A percentile compares a stretch with the other conserved stretches of the same genome.
Evolutionary conservation across 495 filamentous ascomycete genomes (phyloP).

Genomic region (Xylaria intraflava): DNA sequence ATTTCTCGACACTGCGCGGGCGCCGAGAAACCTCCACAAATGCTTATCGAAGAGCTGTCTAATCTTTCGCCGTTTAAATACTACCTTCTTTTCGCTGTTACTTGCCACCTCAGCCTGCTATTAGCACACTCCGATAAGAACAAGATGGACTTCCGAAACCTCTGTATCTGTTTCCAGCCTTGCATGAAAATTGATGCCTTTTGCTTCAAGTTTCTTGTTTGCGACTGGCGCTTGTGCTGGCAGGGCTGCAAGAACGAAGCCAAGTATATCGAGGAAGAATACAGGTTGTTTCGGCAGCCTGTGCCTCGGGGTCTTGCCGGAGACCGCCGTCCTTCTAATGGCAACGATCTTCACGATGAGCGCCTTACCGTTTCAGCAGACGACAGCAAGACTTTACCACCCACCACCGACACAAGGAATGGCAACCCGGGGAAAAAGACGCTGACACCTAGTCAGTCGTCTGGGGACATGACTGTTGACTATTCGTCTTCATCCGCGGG

Average conservation of each 20-base stretch:
- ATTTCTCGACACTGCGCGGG: slow-evolving; percentile 67
- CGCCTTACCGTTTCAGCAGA: slow-evolving; percentile 60
- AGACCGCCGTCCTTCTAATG: slow-evolving; percentile 11
- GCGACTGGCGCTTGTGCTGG: slow-evolving; percentile 91
- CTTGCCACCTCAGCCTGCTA: slow-evolving; percentile 82
- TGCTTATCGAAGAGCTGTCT: slow-evolving; percentile 83
- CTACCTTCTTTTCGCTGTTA: slow-evolving; percentile 92
- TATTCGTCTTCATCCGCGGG: slow-evolving; percentile 36
- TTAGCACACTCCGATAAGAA: slow-evolving; percentile 80
- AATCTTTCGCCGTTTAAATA: slow-evolving; percentile 89
- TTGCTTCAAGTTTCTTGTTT: slow-evolving; percentile 86
- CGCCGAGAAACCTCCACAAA: slow-evolving; percentile 67
- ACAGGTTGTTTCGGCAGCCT: slow-evolving; percentile 52
- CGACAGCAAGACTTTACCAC: slow-evolving; percentile 45
- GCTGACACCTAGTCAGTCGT: slow-evolving; percentile 19
- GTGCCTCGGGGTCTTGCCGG: slow-evolving; percentile 29
- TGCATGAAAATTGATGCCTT: slow-evolving; percentile 87
- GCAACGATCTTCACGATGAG: slow-evolving; percentile 40
- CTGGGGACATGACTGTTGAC: slow-evolving; percentile 25
- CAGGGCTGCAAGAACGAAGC: slow-evolving; percentile 91
- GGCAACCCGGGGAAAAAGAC: slow-evolving; percentile 36
- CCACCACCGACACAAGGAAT: slow-evolving; percentile 21
- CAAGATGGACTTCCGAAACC: slow-evolving; percentile 89
- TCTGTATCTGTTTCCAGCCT: slow-evolving; percentile 91
- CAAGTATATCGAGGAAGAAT: slow-evolving; percentile 66